Conservation (phyloP, 352 stramenopile species). For the Lagenidium giganteum region DNA sequence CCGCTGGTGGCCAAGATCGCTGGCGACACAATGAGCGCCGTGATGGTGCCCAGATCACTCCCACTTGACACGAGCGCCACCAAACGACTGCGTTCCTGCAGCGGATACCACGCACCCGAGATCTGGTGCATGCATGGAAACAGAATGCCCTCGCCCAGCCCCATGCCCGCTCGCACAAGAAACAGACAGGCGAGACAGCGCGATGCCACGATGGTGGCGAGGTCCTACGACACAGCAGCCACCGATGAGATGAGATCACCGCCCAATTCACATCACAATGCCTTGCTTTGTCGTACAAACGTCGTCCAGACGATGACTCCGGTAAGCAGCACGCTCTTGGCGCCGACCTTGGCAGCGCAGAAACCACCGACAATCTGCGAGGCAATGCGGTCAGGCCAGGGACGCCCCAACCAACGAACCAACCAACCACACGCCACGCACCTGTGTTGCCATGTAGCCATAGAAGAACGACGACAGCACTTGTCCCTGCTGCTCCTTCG, state of each 20-base stretch:
- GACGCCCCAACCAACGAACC: too few species aligned
- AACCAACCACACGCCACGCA: too few species aligned
- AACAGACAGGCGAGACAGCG: constrained; percentile 66
- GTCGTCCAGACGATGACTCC: constrained; percentile 82
- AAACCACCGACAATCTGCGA: constrained; percentile 70
- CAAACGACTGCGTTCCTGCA: constrained; percentile 76
- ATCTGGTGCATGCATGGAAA: constrained; percentile 89
- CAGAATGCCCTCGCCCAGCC: constrained; percentile 79
- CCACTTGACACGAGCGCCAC: constrained; percentile 74
- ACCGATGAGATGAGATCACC: neutral
- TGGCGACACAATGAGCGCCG: constrained; percentile 70
- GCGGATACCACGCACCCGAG: constrained; percentile 74
- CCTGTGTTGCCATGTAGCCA: constrained; percentile 84
- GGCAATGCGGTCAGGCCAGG: neutral
- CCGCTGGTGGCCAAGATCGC: constrained; percentile 52
- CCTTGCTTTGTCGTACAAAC: constrained; percentile 33
- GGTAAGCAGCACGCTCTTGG: constrained; percentile 66
- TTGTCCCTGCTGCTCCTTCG: constrained; percentile 75
- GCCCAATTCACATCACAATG: neutral
- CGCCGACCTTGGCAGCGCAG: constrained; percentile 58
- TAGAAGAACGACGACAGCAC: constrained; percentile 86
- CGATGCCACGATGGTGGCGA: constrained; percentile 66
- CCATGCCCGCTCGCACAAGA: constrained; percentile 74
- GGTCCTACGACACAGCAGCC: constrained; percentile 34
- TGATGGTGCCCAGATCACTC: constrained; percentile 78